A percentile compares a stretch with the other conserved stretches of the same genome.
These are phyloP conservation scores for Allomyces arbusculus DNA, from an alignment of 192 early-diverging fungal species.

Conservation along the genomic window DNA sequence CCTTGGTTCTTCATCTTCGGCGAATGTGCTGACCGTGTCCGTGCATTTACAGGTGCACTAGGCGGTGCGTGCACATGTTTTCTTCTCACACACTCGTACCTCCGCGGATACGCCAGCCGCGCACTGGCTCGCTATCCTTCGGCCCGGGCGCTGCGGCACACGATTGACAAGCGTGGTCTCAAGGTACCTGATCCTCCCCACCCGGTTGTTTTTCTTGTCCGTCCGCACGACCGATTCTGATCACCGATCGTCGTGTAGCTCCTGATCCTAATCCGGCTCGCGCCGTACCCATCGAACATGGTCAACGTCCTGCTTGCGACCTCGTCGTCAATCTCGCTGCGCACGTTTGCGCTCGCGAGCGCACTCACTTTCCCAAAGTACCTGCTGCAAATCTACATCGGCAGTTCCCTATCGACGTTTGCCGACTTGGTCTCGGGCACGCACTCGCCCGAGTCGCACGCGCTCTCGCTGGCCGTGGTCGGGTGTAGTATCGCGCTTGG, in stretches of 20 bases:
- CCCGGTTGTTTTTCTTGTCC: background rate
- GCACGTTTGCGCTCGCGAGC: background rate
- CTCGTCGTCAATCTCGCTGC: background rate
- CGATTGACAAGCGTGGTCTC: slow-evolving; percentile 1
- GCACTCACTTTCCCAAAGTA: background rate
- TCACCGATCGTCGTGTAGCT: background rate
- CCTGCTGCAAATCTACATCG: background rate
- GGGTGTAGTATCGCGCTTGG: background rate
- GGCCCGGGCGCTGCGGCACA: background rate
- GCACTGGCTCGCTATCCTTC: background rate
- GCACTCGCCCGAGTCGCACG: background rate
- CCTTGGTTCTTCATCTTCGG: too few species aligned
- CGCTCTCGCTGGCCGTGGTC: background rate
- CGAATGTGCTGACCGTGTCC: background rate
- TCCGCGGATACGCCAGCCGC: background rate
- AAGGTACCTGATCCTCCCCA: background rate
- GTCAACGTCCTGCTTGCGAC: slow-evolving; percentile 1
- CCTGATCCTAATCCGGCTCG: slow-evolving; percentile 1
- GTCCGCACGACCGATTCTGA: background rate
- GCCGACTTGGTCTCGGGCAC: background rate
- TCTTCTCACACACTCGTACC: background rate
- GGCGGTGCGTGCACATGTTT: background rate
- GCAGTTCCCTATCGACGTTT: background rate
- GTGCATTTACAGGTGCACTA: background rate
- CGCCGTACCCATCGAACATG: background rate